Evolutionary conservation across 2,329 filamentous ascomycete species (phyloP).

Genomic region (Colletotrichum sp.): DNA sequence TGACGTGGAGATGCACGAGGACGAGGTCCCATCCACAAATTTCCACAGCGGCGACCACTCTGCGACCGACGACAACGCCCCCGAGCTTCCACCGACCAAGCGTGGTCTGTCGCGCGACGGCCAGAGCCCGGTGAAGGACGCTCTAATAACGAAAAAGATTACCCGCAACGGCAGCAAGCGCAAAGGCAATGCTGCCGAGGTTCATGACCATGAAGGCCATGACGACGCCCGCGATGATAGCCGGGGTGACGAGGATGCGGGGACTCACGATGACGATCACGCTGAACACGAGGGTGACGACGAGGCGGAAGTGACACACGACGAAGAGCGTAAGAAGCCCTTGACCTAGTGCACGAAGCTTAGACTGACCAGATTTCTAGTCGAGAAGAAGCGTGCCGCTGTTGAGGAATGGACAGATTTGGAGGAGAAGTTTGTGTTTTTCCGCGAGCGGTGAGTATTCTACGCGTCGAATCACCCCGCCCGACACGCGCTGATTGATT

Average conservation of each 20-base stretch:
- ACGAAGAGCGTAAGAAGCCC: constrained; percentile 64
- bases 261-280: constrained; percentile 60
- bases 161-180: constrained; percentile 46
- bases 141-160: constrained; percentile 41
- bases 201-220: constrained; percentile 26
- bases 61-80: constrained; percentile 51
- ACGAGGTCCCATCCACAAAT: constrained; percentile 38
- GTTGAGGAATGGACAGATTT: constrained; percentile 81
- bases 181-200: constrained; percentile 32
- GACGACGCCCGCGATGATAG: constrained; percentile 30
- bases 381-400: constrained; percentile 78
- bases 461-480: background rate
- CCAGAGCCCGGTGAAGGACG: constrained; percentile 23
- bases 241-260: constrained; percentile 44
- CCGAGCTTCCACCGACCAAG: constrained; percentile 42
- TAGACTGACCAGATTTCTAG: constrained; percentile 45
- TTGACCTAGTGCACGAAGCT: background rate
- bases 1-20: constrained; percentile 32
- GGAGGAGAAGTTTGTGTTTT: constrained; percentile 86
- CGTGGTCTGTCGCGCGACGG: constrained; percentile 35
- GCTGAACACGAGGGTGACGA: constrained; percentile 62
- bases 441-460: constrained; percentile 73
- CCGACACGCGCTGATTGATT: constrained; percentile 16
- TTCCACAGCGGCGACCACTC: constrained; percentile 43
- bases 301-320: constrained; percentile 64